Evolutionary conservation across 768 basidiomycete species (phyloP), one percentile per base, ranked within the genome.

Genomic region (Boletellus ananas): DNA sequence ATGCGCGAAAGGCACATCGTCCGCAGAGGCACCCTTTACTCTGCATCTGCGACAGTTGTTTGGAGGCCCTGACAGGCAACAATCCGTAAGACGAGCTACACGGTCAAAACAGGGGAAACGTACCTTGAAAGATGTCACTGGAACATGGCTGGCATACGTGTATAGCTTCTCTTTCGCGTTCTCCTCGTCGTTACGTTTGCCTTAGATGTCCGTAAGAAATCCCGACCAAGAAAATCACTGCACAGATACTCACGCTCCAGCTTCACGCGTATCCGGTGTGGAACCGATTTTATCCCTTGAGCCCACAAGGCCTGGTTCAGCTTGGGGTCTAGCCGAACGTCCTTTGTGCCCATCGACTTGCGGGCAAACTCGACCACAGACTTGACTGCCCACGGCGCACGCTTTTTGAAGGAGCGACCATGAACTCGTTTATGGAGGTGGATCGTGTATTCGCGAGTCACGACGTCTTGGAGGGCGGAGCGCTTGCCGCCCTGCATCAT

Each of bases 131-230:
- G 84, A 73, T 8, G 71, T 63, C 39, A 91, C 90, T 40, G 83
- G 77, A 49, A 96, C 85, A 66, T 89, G 80, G 51, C 81, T 81
- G 56, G 90, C 94, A 69, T 93, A 91, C 27, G 90, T 94, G 79
- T 76, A 97, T 49, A 96, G 86, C 77, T 94, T 96, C 80, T 95
- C 94, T 77, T 94, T 96, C 51, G 96, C 95, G 63, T 86, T 88
- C 79, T 99, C 95, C 62, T 97, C 94, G 73, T 99, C 95, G 72
- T 98, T 98, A 65, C 96, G 90, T 78, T 94, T 95, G 64, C 95
- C 90, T 94, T 61, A 31, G 14, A 53, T 27, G 13, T 12, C 13
- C 6, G 23, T 61, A 27, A 57, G 48, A 36, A 18, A 14, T 37
- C 4, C 5, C 1, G 31, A 35, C 9, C 1, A 25, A n/a, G 25